Evolutionary conservation across 192 early-diverging fungal genomes (phyloP).

Genomic region (Thamnidium elegans): DNA sequence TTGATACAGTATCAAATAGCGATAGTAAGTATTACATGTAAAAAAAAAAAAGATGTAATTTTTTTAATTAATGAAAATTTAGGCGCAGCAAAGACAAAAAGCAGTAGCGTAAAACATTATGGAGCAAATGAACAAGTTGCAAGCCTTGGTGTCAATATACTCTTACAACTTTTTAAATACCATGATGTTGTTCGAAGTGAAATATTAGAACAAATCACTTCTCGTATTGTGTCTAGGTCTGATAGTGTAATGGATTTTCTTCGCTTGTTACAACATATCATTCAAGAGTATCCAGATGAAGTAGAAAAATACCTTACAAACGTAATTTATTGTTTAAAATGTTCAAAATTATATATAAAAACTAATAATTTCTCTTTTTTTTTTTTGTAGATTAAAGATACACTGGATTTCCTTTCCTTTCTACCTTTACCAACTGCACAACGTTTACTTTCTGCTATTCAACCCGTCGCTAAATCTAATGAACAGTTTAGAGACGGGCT

Average conservation of each 20-base stretch:
- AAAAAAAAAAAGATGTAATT: not conserved
- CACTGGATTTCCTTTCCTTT: slow-evolving; percentile 62
- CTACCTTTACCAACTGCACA: slow-evolving; percentile 51
- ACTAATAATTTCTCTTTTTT: not conserved
- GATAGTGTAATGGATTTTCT: slow-evolving; percentile 45
- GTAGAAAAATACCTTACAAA: slow-evolving; percentile 6
- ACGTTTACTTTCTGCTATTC: slow-evolving; percentile 50
- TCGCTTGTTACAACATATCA: slow-evolving; percentile 44
- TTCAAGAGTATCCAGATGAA: slow-evolving; percentile 38
- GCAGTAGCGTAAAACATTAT: no score
- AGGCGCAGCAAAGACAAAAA: no score
- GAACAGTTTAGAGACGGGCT: slow-evolving; percentile 57
- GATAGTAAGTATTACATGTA: not conserved
- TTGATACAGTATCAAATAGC: slow-evolving; percentile 39
- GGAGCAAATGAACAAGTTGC: no score
- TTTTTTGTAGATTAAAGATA: slow-evolving; percentile 51
- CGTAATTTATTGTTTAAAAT: slow-evolving; percentile 3
- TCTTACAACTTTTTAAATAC: slow-evolving; percentile 25
- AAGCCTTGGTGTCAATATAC: slow-evolving; percentile 11
- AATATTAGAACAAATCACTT: slow-evolving; percentile 67
- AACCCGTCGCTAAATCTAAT: slow-evolving; percentile 53
- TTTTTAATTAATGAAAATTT: not conserved
- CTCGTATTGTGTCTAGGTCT: slow-evolving; percentile 51
- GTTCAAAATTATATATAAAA: not conserved
- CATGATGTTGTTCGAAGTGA: slow-evolving; percentile 68